Evolutionary conservation across 805 yeast species (phyloP), one percentile per base, ranked within the genome.

Genomic region (Kluyveromyces wickerhamii): DNA sequence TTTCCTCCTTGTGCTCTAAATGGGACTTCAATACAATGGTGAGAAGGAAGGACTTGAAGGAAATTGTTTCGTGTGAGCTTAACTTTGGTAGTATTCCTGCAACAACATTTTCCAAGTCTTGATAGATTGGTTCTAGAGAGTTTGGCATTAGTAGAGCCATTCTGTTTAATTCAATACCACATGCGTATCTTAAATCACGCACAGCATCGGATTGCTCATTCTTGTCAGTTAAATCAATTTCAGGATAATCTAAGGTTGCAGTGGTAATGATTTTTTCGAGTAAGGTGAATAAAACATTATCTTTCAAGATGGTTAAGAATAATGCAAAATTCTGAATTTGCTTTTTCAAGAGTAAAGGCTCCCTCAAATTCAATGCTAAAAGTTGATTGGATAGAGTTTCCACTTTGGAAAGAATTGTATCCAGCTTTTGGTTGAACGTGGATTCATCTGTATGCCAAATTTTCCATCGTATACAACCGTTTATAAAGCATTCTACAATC

Each of bases 141-240:
- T 83, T 95, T 0, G 98, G 97, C 82, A 92, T 88, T 55, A 94
- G 69, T 56, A 88, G 81, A 1, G 96, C 98, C 59, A 92, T 71
- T 51, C 98, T 67, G 57, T 92, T 89, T 38, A 92, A 67, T 58
- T 92, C 99, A 0, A 95, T 86, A 27, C 96, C 98, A 57, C 96
- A 84, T 34, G 87, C 79, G 2, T 92, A 81, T 48, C 96, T 71
- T 45, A 94, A 65, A 51, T 92, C 97, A 39, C 94, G 73, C 27
- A 92, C 76, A 7, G 81, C 63, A 43, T 87, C 95, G 20, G 82
- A 69, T 25, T 85, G 94, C 45, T 81, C 89, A n/a, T 66, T 60
- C 7, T 74, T 69, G 38, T 66, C 62, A 20, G 66, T 68, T 29
- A 56, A 40, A 36, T 60, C 62, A 20, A 67, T 63, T 10, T 65